Evolutionary conservation across 768 basidiomycete genomes (phyloP).

Genomic region (Suillus decipiens): DNA sequence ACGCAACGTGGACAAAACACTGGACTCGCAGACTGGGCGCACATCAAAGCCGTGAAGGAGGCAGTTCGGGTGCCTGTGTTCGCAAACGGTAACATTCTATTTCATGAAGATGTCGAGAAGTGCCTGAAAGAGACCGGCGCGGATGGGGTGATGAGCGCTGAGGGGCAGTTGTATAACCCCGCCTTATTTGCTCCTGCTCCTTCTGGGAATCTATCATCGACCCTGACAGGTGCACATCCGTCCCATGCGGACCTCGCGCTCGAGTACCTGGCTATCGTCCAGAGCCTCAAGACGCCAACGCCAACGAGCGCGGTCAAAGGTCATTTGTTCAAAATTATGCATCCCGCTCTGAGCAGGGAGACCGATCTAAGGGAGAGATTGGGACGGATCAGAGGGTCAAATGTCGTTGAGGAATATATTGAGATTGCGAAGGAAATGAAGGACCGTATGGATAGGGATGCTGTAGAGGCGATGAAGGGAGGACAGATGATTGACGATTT

Average conservation of each 20-base stretch:
- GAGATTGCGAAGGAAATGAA: conserved; percentile 63
- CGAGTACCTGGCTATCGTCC: conserved; percentile 85
- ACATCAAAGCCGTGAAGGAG: conserved; percentile 89
- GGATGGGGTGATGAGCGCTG: conserved; percentile 94
- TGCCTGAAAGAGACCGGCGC: conserved; percentile 86
- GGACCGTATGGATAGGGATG: conserved; percentile 57
- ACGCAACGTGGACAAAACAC: conserved; percentile 90
- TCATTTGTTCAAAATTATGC: conserved; percentile 91
- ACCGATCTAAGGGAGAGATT: conserved; percentile 74
- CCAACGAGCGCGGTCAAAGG: conserved; percentile 79
- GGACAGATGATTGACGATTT: conserved; percentile 37
- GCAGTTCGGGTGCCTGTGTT: conserved; percentile 92
- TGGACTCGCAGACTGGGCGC: conserved; percentile 85
- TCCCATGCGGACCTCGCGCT: conserved; percentile 69
- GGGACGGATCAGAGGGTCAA: conserved; percentile 46
- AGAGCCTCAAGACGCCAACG: conserved; percentile 61
- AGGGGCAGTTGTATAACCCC: conserved; percentile 92
- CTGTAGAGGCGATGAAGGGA: conserved; percentile 32
- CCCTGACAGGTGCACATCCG: conserved; percentile 45
- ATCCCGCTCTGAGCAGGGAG: conserved; percentile 68
- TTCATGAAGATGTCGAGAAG: conserved; percentile 74
- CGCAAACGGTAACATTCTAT: conserved; percentile 95
- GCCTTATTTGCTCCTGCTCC: conserved; percentile 59
- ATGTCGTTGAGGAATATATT: conserved; percentile 39
- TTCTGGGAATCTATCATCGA: conserved; percentile 34